Percentiles rank a stretch among this genome's conserved stretches.
Evolutionary conservation across 148 eudicot genomes (phyloP).

Genomic region (Camellia japonica): DNA sequence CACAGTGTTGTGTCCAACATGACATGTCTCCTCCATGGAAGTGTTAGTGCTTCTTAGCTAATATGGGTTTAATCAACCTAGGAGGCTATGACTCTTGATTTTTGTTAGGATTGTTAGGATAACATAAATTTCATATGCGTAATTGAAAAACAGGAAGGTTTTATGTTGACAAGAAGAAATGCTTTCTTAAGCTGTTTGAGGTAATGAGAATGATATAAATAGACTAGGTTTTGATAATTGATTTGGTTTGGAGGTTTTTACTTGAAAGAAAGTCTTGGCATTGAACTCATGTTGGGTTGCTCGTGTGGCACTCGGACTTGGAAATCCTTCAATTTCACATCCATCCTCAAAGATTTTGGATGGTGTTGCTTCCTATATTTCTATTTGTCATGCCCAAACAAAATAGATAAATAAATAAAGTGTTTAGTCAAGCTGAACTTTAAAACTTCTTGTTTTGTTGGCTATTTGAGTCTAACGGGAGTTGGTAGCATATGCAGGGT

Average conservation of each 20-base stretch:
- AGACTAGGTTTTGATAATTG: neutral
- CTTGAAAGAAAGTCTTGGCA: neutral
- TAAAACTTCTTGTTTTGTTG: neutral
- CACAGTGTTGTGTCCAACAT: no score
- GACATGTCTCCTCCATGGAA: no score
- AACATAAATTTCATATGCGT: neutral
- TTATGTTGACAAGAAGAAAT: conserved; percentile 3
- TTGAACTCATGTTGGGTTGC: neutral
- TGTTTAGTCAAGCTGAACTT: neutral
- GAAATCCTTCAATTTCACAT: neutral
- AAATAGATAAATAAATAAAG: neutral
- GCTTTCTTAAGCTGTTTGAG: neutral
- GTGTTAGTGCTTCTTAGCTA: no score
- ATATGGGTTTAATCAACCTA: neutral
- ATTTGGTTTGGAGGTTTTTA: neutral
- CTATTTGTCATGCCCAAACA: neutral
- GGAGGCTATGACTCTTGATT: neutral
- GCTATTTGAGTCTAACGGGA: neutral
- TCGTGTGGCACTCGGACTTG: neutral
- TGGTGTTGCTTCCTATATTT: neutral
- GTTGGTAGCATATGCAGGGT: neutral
- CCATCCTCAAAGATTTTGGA: neutral
- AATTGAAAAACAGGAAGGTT: neutral
- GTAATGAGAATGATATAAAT: neutral
- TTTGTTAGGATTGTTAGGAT: neutral